phyloP scores from a whole-genome alignment of 148 eudicot species.

The Chenopodium suecicum region DNA sequence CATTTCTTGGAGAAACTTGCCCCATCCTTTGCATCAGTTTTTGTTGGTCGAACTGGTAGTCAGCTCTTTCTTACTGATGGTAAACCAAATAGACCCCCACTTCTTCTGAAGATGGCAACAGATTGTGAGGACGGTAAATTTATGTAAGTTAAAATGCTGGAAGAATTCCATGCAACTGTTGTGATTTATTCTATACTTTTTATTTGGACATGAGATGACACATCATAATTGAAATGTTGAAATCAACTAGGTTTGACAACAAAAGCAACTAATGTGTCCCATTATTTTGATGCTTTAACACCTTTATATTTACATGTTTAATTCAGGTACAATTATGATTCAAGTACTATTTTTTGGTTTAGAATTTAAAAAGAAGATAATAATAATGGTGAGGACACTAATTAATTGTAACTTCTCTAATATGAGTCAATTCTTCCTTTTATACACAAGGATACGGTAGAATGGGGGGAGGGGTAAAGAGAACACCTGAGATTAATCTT shows the following conservation, averaged over 20 bases:
- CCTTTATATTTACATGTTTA: neutral
- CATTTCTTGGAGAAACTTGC: conserved; percentile 87
- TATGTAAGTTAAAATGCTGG: conserved; percentile 53
- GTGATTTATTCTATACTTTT: too few relatives aligned
- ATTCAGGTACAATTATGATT: neutral
- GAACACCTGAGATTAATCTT: too few relatives aligned
- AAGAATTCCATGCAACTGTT: neutral
- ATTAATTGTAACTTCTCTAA: too few relatives aligned
- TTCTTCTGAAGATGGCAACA: conserved; percentile 84
- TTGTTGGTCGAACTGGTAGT: conserved; percentile 91
- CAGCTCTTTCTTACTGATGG: conserved; percentile 97
- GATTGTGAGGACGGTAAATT: conserved; percentile 80
- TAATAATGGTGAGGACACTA: neutral
- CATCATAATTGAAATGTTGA: neutral
- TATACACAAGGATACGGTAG: neutral
- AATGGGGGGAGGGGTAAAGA: too few relatives aligned
- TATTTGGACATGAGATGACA: too few relatives aligned
- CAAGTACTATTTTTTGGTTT: neutral
- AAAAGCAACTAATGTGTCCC: neutral
- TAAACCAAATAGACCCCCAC: conserved; percentile 76
- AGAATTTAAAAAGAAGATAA: neutral
- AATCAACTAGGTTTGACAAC: neutral
- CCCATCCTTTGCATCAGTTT: conserved; percentile 69
- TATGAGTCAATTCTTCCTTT: neutral
- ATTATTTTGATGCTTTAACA: neutral